These are phyloP conservation scores for Cicer pinnatifidum DNA, from an alignment of 306 rosid genomes.

Conservation along the genomic window DNA sequence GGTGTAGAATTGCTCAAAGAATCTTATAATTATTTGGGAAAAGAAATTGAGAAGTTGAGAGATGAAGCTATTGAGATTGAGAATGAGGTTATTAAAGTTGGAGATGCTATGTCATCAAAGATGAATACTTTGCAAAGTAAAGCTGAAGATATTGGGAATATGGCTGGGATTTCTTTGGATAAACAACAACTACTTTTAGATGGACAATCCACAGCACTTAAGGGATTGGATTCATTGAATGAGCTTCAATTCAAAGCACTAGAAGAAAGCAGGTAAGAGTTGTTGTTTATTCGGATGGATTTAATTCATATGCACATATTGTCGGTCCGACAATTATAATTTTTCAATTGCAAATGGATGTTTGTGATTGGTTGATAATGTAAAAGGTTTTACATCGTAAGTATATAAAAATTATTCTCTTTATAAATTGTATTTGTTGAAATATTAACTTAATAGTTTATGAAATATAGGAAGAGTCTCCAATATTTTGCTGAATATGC, in stretches of 20 bases:
- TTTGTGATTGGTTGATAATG: too few relatives aligned
- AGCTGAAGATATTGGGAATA: constrained; percentile 72
- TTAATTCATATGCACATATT: too few relatives aligned
- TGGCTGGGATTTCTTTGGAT: constrained; percentile 73
- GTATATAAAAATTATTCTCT: too few relatives aligned
- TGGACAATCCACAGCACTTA: constrained; percentile 73
- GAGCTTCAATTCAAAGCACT: constrained; percentile 71
- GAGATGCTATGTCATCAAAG: constrained; percentile 61
- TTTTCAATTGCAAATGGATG: too few relatives aligned
- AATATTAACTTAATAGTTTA: constrained; percentile 5
- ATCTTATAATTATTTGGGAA: constrained; percentile 61
- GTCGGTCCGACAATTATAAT: too few relatives aligned
- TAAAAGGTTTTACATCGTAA: too few relatives aligned
- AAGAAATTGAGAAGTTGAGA: constrained; percentile 62
- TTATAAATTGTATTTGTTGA: neutral
- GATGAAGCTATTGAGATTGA: constrained; percentile 66
- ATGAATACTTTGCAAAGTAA: constrained; percentile 66
- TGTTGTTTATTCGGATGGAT: too few relatives aligned
- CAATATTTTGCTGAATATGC: constrained; percentile 63
- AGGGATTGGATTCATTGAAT: constrained; percentile 59
- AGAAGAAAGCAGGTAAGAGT: constrained; percentile 74
- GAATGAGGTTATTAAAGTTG: constrained; percentile 65
- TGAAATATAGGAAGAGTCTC: constrained; percentile 57
- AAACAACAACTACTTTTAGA: constrained; percentile 76
- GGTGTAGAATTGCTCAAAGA: constrained; percentile 65